A percentile compares a stretch with the other conserved stretches of the same genome.
Evolutionary conservation across 768 basidiomycete genomes (phyloP).

Genomic region (Termitomyces sp.): DNA sequence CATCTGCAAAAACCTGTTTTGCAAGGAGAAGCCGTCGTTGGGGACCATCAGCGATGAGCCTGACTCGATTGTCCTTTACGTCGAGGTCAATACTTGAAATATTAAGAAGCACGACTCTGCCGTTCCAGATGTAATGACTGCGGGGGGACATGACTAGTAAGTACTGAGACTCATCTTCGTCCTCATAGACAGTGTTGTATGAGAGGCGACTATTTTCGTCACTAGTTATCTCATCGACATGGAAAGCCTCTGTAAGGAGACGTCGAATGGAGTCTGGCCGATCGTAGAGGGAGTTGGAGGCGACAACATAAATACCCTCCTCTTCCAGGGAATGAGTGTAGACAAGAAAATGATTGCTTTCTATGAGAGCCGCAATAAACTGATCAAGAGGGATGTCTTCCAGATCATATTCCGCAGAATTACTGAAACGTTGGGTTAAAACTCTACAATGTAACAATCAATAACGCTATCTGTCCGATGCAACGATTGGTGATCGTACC

Average conservation of each 20-base stretch:
- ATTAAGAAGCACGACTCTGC: conserved; percentile 73
- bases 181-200: conserved; percentile 34
- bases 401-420: conserved; percentile 86
- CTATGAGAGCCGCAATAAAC: conserved; percentile 76
- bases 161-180: conserved; percentile 65
- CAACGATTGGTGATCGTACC: conserved; percentile 38
- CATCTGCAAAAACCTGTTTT: conserved; percentile 70
- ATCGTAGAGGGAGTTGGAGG: conserved; percentile 69
- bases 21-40: conserved; percentile 68
- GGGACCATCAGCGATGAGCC: conserved; percentile 88
- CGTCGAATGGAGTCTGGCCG: conserved; percentile 72
- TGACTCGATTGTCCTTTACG: conserved; percentile 82
- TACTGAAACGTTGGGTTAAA: conserved; percentile 83
- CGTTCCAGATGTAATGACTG: conserved; percentile 88
- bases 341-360: conserved; percentile 89
- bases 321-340: conserved; percentile 85
- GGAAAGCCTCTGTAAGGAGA: conserved; percentile 82
- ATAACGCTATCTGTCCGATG: not conserved
- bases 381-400: conserved; percentile 67
- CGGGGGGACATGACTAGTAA: conserved; percentile 84
- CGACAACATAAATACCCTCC: conserved; percentile 90
- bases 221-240: conserved; percentile 57
- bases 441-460: conserved; percentile 33
- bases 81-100: conserved; percentile 77
- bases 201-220: conserved; percentile 46